Conservation (phyloP, 2,329 filamentous ascomycete genomes). For the Cladorrhinum sp. region DNA sequence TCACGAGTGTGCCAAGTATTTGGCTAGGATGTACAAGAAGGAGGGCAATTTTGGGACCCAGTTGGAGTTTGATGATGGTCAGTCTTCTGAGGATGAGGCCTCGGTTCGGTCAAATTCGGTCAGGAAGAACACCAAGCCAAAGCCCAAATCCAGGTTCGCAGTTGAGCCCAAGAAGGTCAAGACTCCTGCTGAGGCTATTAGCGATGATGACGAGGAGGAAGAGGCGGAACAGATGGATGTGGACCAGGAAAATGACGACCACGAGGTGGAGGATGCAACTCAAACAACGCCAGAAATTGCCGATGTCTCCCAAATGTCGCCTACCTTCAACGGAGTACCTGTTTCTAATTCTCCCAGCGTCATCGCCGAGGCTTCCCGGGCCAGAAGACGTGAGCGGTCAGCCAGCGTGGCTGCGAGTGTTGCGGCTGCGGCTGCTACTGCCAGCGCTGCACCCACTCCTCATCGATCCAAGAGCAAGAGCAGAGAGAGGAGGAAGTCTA, state of each 20-base stretch:
- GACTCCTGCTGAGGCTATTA: background rate
- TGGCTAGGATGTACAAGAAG: slow-evolving; percentile 25
- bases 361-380: slow-evolving; percentile 8
- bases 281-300: background rate
- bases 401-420: background rate
- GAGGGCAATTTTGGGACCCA: slow-evolving; percentile 20
- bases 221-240: background rate
- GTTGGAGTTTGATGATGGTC: slow-evolving; percentile 3
- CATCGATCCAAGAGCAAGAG: background rate
- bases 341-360: slow-evolving; percentile 8
- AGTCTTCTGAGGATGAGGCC: slow-evolving; percentile 1
- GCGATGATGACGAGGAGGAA: background rate
- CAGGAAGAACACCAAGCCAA: background rate
- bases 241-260: background rate
- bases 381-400: background rate
- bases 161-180: background rate
- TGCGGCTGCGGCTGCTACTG: background rate
- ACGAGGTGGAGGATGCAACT: background rate
- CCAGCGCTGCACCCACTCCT: too few species aligned
- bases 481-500: background rate
- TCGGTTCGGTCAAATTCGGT: background rate
- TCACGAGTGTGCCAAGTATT: slow-evolving; percentile 21
- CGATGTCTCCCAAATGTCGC: background rate
- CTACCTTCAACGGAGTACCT: background rate
- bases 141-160: background rate